Base-by-base conservation (phyloP, 805 yeast species). In the Huiozyma naganishii region DNA sequence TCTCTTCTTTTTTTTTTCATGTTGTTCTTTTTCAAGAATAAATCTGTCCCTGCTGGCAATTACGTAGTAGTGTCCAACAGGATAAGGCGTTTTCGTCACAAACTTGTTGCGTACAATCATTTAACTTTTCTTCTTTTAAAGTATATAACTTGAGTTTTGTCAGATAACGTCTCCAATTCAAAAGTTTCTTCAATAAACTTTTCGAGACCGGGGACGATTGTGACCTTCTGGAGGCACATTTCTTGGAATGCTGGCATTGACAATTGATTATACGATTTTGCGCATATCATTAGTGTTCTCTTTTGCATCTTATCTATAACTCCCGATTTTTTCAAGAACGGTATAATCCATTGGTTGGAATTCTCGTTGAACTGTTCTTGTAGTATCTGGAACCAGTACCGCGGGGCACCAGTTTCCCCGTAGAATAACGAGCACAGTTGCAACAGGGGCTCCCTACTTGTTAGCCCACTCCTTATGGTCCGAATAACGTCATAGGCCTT, bases 211-310 rank as follows among this genome's bases (percentile, higher is more conserved):
- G 12, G 9, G 8, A 37, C 44, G 8, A 47, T 13, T 17, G 44
- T 29, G 17, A 42, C 36, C 13, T 41, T 37, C 9, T 36, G 37
- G n/a, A 51, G 46, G 55, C 57, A 55, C n/a, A 40, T 10, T 3
- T 42, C 42, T 7, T 44, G 39, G 13, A 55, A 37, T 17, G 46
- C 49, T 9, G 42, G 32, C 29, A 46, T 9, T 2, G 55, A 39
- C 13, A 57, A 33, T 41, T 55, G 61, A 36, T 52, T 54, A 41
- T 57, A 57, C 43, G 52, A 47, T 27, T 29, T 45, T 27, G 43
- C 43, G 10, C 49, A 40, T 12, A 41, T 35, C 9, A 36, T 29
- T 2, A 53, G 29, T 30, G 51, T 47, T 10, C 54, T 36, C 2
- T 32, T 11, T 40, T 47, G 45, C 54, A 56, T 52, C 30, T 48